Conservation (phyloP, 495 filamentous ascomycete genomes). For the Antarctomyces pellizariae region DNA sequence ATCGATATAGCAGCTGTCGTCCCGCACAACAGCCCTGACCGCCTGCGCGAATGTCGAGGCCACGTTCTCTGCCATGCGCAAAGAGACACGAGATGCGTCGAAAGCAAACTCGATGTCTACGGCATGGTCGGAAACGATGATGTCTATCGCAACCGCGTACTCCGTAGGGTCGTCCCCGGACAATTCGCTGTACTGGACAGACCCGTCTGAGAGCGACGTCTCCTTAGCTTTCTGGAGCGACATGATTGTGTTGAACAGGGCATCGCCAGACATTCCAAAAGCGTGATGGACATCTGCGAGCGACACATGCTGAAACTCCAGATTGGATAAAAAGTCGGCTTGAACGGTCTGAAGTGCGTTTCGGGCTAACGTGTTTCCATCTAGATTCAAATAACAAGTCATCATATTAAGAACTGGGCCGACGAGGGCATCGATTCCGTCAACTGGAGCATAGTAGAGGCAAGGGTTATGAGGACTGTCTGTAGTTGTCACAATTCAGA, state of each 20-base stretch:
- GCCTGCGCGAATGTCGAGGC: too few relatives aligned
- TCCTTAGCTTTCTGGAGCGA: constrained; percentile 7
- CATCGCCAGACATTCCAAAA: constrained; percentile 10
- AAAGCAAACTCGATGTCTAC: too few relatives aligned
- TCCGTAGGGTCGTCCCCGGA: neutral
- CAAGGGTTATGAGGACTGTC: too few relatives aligned
- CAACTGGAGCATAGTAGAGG: constrained; percentile 21
- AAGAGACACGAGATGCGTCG: too few relatives aligned
- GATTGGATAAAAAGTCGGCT: constrained; percentile 14
- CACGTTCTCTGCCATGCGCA: too few relatives aligned
- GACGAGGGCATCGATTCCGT: constrained; percentile 23
- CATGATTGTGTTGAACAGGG: constrained; percentile 15
- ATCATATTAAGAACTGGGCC: constrained; percentile 23
- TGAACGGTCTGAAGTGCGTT: constrained; percentile 14
- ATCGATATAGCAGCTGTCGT: too few relatives aligned
- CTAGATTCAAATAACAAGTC: constrained; percentile 11
- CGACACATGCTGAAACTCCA: constrained; percentile 18
- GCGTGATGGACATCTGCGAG: constrained; percentile 20
- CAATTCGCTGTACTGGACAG: too few relatives aligned
- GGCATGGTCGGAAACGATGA: neutral
- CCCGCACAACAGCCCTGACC: too few relatives aligned
- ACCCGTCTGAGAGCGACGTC: too few relatives aligned
- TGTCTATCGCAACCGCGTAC: neutral
- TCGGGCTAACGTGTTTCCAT: constrained; percentile 12
- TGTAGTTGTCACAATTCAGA: too few relatives aligned